phyloP scores from a whole-genome alignment of 768 basidiomycete genomes.

The Tephrocybe sp. region DNA sequence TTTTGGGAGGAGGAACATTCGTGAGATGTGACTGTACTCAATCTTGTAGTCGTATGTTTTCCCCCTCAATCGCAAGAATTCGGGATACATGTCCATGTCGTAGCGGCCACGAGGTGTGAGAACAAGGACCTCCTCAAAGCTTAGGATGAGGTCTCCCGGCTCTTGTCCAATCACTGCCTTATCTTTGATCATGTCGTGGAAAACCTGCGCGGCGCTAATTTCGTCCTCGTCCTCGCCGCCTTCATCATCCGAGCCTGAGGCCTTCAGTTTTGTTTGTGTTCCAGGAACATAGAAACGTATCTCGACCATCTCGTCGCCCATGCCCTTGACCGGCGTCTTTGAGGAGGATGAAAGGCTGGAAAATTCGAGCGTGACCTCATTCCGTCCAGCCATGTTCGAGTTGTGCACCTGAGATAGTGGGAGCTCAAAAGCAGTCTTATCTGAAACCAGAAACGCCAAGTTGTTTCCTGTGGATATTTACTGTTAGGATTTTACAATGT shows the following conservation, averaged over 20 bases:
- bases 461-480: slow-evolving; percentile 68
- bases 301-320: slow-evolving; percentile 89
- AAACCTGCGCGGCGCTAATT: slow-evolving; percentile 90
- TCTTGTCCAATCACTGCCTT: slow-evolving; percentile 93
- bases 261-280: slow-evolving; percentile 54
- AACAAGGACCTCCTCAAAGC: slow-evolving; percentile 94
- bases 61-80: slow-evolving; percentile 92
- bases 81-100: slow-evolving; percentile 97
- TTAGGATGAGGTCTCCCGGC: slow-evolving; percentile 87
- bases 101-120: slow-evolving; percentile 95
- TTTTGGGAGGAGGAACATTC: slow-evolving; percentile 91
- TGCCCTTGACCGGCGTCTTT: slow-evolving; percentile 36
- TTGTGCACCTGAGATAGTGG: slow-evolving; percentile 88
- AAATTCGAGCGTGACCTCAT: slow-evolving; percentile 99
- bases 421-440: slow-evolving; percentile 86
- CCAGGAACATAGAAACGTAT: slow-evolving; percentile 97
- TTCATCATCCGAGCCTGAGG: slow-evolving; percentile 68
- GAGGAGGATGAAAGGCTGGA: slow-evolving; percentile 43
- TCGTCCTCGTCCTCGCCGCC: slow-evolving; percentile 75
- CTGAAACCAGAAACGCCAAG: slow-evolving; percentile 86
- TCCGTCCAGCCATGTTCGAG: slow-evolving; percentile 96
- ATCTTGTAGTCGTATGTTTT: slow-evolving; percentile 99
- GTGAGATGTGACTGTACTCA: slow-evolving; percentile 82
- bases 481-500: slow-evolving; percentile 1
- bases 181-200: slow-evolving; percentile 96